A percentile compares a stretch with the other conserved stretches of the same genome.
Conservation (phyloP, 192 early-diverging fungal species). For the Linnemannia zychae region DNA sequence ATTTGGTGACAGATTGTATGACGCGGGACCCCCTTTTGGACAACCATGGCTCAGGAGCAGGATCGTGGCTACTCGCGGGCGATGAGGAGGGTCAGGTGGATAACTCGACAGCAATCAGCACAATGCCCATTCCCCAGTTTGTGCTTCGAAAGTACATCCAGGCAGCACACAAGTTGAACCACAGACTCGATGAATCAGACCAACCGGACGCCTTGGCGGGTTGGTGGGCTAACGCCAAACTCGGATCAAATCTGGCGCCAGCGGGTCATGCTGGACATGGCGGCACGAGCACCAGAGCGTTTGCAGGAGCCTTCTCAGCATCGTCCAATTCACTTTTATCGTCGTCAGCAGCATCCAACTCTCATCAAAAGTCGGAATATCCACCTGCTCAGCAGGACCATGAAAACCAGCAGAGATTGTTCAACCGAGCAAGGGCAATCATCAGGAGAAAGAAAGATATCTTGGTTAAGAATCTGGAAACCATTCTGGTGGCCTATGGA, state of each 20-base stretch:
- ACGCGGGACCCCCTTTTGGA: conserved; percentile 29
- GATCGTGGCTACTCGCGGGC: conserved; percentile 37
- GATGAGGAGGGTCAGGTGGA: conserved; percentile 51
- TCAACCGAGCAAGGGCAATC: conserved; percentile 29
- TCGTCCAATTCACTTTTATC: not conserved
- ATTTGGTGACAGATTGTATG: conserved; percentile 52
- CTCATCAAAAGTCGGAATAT: conserved; percentile 15
- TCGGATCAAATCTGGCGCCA: not conserved
- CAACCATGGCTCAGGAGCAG: conserved; percentile 19
- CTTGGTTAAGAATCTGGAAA: conserved; percentile 40
- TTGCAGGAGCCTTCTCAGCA: not conserved
- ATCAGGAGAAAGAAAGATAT: conserved; percentile 46
- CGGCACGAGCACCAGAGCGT: not conserved
- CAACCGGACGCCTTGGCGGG: not conserved
- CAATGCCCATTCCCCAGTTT: conserved; percentile 49
- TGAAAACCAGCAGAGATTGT: conserved; percentile 32
- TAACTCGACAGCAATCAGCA: conserved; percentile 16
- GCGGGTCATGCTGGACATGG: conserved; percentile 30
- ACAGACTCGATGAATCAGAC: conserved; percentile 27
- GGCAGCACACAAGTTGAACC: conserved; percentile 40
- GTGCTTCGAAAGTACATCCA: conserved; percentile 45
- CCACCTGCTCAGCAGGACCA: conserved; percentile 22
- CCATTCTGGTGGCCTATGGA: conserved; percentile 35
- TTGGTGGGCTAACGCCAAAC: conserved; percentile 17
- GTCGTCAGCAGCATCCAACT: not conserved